These are phyloP conservation scores for Fusarium tjaetaba DNA, from an alignment of 2,329 filamentous ascomycete genomes.

Conservation along the genomic window DNA sequence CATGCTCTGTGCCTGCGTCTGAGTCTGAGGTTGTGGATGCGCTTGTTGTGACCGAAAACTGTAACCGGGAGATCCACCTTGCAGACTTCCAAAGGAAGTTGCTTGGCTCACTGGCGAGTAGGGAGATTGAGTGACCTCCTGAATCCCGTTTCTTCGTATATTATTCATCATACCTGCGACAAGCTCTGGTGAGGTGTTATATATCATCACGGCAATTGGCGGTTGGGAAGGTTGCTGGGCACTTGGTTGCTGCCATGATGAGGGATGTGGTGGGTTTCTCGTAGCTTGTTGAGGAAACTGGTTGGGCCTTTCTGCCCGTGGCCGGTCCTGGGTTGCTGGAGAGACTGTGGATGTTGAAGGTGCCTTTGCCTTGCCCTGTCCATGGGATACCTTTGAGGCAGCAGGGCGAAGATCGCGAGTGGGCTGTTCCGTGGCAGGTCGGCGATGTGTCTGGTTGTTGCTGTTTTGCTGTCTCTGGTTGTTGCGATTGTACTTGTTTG, in stretches of 20 bases:
- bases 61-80: background rate
- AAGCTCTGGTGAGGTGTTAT: background rate
- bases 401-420: background rate
- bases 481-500: background rate
- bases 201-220: constrained; percentile 1
- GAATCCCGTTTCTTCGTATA: background rate
- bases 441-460: background rate
- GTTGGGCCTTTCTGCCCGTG: background rate
- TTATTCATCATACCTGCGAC: background rate
- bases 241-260: background rate
- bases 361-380: background rate
- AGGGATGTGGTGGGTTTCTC: background rate
- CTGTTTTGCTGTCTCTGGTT: constrained; percentile 4
- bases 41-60: background rate
- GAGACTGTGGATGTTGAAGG: background rate
- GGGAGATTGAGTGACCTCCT: background rate
- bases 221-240: background rate
- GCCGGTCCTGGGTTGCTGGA: background rate
- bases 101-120: background rate
- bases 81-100: background rate
- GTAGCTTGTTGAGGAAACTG: background rate
- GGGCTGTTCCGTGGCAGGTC: background rate
- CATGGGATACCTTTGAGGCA: background rate
- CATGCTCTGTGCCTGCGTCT: background rate
- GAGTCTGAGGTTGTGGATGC: background rate